phyloP scores from a whole-genome alignment of 2,329 filamentous ascomycete genomes.

The Stagonosporopsis tanaceti region DNA sequence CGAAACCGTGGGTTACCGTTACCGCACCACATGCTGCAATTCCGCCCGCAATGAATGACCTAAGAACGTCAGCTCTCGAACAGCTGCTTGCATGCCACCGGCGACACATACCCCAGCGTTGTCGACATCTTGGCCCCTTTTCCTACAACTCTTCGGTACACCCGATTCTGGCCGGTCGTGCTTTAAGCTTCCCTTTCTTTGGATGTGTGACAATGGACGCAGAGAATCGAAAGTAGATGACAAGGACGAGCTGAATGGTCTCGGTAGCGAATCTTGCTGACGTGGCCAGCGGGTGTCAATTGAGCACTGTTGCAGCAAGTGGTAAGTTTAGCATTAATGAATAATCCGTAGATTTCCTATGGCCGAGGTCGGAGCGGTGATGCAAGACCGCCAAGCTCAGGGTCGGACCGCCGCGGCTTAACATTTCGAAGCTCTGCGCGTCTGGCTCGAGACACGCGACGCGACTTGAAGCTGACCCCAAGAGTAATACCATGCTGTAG shows the following conservation, averaged over 20 bases:
- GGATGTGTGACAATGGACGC: neutral
- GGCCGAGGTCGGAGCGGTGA: conserved; percentile 23
- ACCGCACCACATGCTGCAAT: conserved; percentile 97
- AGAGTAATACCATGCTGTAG: conserved; percentile 1
- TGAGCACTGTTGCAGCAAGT: conserved; percentile 3
- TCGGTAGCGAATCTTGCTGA: neutral
- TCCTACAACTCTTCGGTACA: conserved; percentile 16
- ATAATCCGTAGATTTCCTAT: conserved; percentile 14
- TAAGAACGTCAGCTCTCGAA: conserved; percentile 34
- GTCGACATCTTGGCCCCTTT: conserved; percentile 53
- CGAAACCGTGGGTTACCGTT: conserved; percentile 96
- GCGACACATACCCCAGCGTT: conserved; percentile 53
- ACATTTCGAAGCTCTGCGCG: conserved; percentile 14
- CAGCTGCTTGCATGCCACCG: too few relatives aligned
- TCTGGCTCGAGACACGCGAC: conserved; percentile 13
- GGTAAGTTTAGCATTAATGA: conserved; percentile 12
- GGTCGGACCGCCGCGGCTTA: conserved; percentile 21
- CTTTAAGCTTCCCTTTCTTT: conserved; percentile 4
- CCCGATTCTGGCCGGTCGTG: conserved; percentile 8
- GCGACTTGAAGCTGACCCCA: neutral
- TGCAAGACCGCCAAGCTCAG: conserved; percentile 14
- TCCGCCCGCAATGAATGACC: conserved; percentile 93
- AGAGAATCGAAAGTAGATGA: neutral
- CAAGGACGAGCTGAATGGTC: neutral
- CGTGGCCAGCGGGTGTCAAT: conserved; percentile 4